Evolutionary conservation across 2,329 filamentous ascomycete genomes (phyloP).

Genomic region (Cladosporium phlei): DNA sequence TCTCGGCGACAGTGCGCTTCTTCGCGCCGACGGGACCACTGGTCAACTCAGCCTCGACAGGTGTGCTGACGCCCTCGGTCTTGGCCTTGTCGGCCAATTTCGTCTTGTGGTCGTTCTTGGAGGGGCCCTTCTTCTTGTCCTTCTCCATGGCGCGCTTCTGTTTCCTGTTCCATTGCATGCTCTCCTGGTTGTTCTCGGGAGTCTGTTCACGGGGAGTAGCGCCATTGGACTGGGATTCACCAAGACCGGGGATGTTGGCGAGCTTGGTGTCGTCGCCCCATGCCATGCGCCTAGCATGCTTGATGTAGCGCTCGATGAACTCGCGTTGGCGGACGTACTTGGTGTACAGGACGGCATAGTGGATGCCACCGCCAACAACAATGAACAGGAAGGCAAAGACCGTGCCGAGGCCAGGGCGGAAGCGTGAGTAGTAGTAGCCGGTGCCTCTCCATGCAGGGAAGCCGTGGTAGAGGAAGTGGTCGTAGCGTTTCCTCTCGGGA

Average conservation of each 20-base stretch:
- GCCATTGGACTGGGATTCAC: constrained; percentile 31
- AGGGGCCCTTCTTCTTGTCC: constrained; percentile 65
- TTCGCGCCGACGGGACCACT: constrained; percentile 67
- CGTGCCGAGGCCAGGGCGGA: constrained; percentile 81
- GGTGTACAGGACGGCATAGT: constrained; percentile 82
- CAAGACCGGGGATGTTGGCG: constrained; percentile 62
- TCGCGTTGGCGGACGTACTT: constrained; percentile 85
- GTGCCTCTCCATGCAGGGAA: constrained; percentile 97
- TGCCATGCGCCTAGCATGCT: constrained; percentile 77
- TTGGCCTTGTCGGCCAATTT: constrained; percentile 47
- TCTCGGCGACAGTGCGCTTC: constrained; percentile 86
- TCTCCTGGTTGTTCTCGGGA: constrained; percentile 34
- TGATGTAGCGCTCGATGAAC: constrained; percentile 88
- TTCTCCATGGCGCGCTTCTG: constrained; percentile 86
- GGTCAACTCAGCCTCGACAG: constrained; percentile 47
- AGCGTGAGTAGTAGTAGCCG: constrained; percentile 95
- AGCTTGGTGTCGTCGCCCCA: constrained; percentile 78
- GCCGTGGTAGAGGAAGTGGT: constrained; percentile 87
- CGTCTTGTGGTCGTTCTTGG: constrained; percentile 45
- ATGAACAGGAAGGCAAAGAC: constrained; percentile 79
- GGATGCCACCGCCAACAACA: constrained; percentile 74
- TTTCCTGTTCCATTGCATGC: constrained; percentile 67
- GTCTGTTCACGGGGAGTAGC: constrained; percentile 17
- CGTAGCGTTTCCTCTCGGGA: constrained; percentile 76
- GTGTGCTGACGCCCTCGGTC: constrained; percentile 49